These are phyloP conservation scores for Taiozyma sp. DNA, from an alignment of 1,139 yeast genomes.

Conservation along the genomic window DNA sequence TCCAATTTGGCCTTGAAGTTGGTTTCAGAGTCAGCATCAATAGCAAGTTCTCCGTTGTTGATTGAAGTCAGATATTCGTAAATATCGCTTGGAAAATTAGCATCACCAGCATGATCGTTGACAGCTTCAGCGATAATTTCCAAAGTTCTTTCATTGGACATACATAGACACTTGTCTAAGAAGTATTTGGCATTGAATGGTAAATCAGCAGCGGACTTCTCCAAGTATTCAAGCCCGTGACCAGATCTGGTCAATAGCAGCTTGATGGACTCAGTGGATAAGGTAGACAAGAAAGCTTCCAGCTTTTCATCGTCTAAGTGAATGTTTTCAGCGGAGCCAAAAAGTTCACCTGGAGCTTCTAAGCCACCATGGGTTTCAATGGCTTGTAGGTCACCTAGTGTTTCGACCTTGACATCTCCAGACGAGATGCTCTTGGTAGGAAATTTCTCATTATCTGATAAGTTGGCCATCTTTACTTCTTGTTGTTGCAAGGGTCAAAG, in stretches of 20 bases:
- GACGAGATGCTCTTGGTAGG: not conserved
- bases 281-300: not conserved
- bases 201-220: slow-evolving; percentile 26
- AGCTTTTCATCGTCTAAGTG: not conserved
- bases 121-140: not conserved
- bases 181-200: not conserved
- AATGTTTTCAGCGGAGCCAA: not conserved
- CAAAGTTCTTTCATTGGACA: not conserved
- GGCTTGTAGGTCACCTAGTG: not conserved
- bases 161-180: not conserved
- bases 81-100: not conserved
- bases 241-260: not conserved
- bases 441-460: not conserved
- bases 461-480: not conserved
- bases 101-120: not conserved
- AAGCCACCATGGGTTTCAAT: not conserved
- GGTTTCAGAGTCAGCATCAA: not conserved
- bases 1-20: slow-evolving; percentile 18
- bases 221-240: slow-evolving; percentile 14
- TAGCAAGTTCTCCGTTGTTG: not conserved
- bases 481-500: not conserved
- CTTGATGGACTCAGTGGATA: not conserved
- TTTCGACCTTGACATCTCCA: not conserved
- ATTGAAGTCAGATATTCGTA: not conserved
- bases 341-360: not conserved